phyloP scores from a whole-genome alignment of 306 rosid genomes.

The Pueraria montana region DNA sequence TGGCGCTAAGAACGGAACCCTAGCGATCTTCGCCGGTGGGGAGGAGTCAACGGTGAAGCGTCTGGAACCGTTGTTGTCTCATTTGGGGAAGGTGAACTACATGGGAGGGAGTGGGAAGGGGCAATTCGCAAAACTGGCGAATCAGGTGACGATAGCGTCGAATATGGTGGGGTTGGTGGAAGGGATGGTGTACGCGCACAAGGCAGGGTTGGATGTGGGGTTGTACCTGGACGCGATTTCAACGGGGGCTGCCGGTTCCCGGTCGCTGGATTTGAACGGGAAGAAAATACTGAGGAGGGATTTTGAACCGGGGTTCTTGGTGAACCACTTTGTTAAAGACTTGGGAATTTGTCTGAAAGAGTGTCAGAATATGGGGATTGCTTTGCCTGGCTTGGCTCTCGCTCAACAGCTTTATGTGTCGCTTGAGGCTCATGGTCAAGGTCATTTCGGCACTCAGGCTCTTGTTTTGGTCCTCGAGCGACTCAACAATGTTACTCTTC shows the following conservation, averaged over 20 bases:
- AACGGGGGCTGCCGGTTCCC: slow-evolving; percentile 83
- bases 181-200: slow-evolving; percentile 86
- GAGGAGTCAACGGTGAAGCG: slow-evolving; percentile 55
- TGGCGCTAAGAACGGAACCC: slow-evolving; percentile 77
- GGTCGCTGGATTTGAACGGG: slow-evolving; percentile 72
- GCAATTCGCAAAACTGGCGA: slow-evolving; percentile 89
- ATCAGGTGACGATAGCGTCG: slow-evolving; percentile 79
- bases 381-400: slow-evolving; percentile 89
- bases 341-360: slow-evolving; percentile 92
- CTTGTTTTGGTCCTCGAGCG: slow-evolving; percentile 80
- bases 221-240: slow-evolving; percentile 75
- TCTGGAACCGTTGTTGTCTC: slow-evolving; percentile 57
- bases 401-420: slow-evolving; percentile 90
- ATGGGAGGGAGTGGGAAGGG: slow-evolving; percentile 92
- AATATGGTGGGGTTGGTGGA: slow-evolving; percentile 91
- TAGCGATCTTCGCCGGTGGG: slow-evolving; percentile 88
- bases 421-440: slow-evolving; percentile 85
- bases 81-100: slow-evolving; percentile 81
- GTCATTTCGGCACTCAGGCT: slow-evolving; percentile 81
- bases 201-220: slow-evolving; percentile 81
- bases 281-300: slow-evolving; percentile 75
- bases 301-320: slow-evolving; percentile 82
- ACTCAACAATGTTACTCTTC: slow-evolving; percentile 75
- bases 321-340: slow-evolving; percentile 86
- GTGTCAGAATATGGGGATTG: slow-evolving; percentile 82